Evolutionary conservation across 179 eudicot genomes (phyloP).

Genomic region (Patellifolia procumbens): DNA sequence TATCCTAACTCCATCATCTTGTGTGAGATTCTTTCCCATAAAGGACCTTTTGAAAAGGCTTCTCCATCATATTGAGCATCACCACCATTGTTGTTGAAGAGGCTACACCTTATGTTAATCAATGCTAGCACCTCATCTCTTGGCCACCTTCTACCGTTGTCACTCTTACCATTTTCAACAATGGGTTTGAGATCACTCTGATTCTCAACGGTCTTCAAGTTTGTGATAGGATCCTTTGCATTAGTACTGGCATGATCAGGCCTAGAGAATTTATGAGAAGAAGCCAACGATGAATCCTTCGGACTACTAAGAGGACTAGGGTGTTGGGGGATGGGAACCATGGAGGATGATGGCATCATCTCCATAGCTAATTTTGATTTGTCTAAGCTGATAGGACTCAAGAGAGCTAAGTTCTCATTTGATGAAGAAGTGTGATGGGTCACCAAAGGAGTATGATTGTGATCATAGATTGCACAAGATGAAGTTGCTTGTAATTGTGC

Average conservation of each 20-base stretch:
- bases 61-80: conserved; percentile 24
- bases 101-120: conserved; percentile 70
- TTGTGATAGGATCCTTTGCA: conserved; percentile 18
- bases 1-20: no score
- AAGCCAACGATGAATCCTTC: conserved; percentile 13
- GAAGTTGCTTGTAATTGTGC: conserved; percentile 29
- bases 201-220: conserved; percentile 5
- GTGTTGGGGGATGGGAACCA: conserved; percentile 28
- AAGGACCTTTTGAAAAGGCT: conserved; percentile 47
- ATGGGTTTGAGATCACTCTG: conserved; percentile 6
- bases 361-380: conserved; percentile 21
- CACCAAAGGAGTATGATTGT: conserved; percentile 38
- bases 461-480: conserved; percentile 25
- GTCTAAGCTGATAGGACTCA: conserved; percentile 28
- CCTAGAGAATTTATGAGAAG: conserved; percentile 22
- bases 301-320: conserved; percentile 23
- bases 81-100: conserved; percentile 32
- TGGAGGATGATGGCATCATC: conserved; percentile 22
- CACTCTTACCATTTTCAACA: conserved; percentile 32
- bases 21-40: conserved; percentile 94
- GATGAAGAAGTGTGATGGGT: conserved; percentile 33
- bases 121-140: conserved; percentile 82
- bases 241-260: conserved; percentile 29
- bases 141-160: conserved; percentile 81
- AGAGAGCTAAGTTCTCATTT: conserved; percentile 21